Evolutionary conservation across 306 rosid species (phyloP).

Genomic region (Ormosia semicastrata): DNA sequence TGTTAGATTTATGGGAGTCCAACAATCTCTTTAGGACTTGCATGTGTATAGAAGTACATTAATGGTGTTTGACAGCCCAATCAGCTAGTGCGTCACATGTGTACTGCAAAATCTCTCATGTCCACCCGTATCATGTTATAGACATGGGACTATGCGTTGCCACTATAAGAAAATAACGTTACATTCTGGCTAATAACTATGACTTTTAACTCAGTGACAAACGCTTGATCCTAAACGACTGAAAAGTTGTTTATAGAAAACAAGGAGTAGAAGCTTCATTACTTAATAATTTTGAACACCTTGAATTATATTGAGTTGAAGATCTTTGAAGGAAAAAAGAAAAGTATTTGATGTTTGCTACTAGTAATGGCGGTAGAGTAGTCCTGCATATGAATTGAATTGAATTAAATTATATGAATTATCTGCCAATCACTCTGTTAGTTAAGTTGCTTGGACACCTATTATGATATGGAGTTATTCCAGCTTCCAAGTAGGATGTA

Average conservation of each 20-base stretch:
- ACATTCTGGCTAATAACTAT: too few species aligned
- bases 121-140: too few species aligned
- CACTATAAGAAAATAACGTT: too few species aligned
- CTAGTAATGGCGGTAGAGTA: not conserved
- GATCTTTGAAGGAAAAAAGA: not conserved
- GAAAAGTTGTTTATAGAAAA: not conserved
- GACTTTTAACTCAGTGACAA: too few species aligned
- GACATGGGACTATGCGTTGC: too few species aligned
- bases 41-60: too few species aligned
- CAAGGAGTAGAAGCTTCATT: not conserved
- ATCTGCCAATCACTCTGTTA: not conserved
- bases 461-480: not conserved
- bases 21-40: too few species aligned
- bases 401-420: not conserved
- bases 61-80: too few species aligned
- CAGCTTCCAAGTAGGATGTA: not conserved
- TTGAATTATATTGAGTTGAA: not conserved
- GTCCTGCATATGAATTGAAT: not conserved
- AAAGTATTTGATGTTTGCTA: not conserved
- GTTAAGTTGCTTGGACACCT: not conserved
- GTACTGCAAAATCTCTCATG: too few species aligned
- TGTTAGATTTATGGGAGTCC: too few species aligned
- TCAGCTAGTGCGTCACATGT: too few species aligned
- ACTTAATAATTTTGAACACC: not conserved
- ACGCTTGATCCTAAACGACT: not conserved